Evolutionary conservation across 306 rosid species (phyloP).

Genomic region (Amphicarpaea edgeworthii): DNA sequence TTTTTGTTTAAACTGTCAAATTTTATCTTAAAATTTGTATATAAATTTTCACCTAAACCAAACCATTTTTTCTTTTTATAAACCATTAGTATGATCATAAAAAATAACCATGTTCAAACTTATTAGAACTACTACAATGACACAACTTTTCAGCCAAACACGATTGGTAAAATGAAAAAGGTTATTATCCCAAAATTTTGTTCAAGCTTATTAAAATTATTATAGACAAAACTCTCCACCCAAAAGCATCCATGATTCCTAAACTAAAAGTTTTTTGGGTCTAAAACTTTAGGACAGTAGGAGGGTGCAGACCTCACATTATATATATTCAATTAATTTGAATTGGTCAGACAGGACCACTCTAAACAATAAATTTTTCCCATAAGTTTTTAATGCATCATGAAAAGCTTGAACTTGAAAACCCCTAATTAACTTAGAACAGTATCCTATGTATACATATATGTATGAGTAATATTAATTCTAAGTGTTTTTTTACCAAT

Average conservation of each 20-base stretch:
- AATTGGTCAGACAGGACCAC: neutral
- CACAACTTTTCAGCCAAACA: neutral
- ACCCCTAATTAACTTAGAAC: neutral
- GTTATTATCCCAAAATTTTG: neutral
- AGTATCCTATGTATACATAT: neutral
- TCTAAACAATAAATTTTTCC: neutral
- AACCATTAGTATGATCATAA: neutral
- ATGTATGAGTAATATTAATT: neutral
- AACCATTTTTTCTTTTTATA: neutral
- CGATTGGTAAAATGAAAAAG: neutral
- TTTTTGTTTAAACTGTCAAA: too few species aligned
- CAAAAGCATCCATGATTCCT: neutral
- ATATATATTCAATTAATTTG: neutral
- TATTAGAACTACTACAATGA: neutral
- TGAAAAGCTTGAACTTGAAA: neutral
- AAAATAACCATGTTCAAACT: neutral
- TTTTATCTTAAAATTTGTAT: too few species aligned
- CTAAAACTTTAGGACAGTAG: neutral
- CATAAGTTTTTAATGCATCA: neutral
- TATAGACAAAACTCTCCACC: neutral
- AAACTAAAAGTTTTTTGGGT: neutral
- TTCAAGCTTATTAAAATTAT: neutral
- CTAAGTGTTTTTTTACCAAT: neutral
- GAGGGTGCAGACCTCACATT: neutral
- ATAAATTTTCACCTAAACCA: too few species aligned